These are phyloP conservation scores for Galerina sulciceps DNA, from an alignment of 768 basidiomycete genomes.

Conservation along the genomic window DNA sequence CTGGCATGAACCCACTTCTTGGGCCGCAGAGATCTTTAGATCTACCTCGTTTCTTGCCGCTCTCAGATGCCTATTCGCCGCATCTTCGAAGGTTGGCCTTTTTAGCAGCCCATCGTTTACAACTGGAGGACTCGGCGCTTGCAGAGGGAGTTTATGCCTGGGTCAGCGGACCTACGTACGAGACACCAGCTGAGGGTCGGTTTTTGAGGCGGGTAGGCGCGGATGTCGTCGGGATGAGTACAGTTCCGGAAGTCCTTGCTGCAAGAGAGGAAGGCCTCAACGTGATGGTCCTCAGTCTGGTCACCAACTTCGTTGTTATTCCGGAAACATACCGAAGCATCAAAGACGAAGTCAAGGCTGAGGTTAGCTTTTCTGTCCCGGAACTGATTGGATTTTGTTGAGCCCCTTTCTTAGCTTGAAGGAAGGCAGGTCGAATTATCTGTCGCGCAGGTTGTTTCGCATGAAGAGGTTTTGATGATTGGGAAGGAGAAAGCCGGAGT, in stretches of 20 bases:
- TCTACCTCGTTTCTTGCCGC: conserved; percentile 78
- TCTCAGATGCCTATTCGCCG: conserved; percentile 83
- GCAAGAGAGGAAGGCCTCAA: conserved; percentile 78
- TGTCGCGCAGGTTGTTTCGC: conserved; percentile 59
- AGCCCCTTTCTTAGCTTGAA: conserved; percentile 52
- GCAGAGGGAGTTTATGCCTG: conserved; percentile 88
- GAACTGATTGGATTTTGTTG: background rate
- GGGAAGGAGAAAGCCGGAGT: conserved; percentile 72
- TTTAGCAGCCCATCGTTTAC: conserved; percentile 67
- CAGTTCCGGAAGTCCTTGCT: conserved; percentile 86
- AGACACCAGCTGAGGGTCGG: conserved; percentile 85
- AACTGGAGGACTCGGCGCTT: conserved; percentile 55
- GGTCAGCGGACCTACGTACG: conserved; percentile 91
- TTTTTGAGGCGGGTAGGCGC: conserved; percentile 77
- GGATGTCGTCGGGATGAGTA: conserved; percentile 95
- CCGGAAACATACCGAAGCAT: conserved; percentile 69
- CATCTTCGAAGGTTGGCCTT: conserved; percentile 73
- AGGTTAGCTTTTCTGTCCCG: conserved; percentile 49
- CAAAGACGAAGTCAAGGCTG: conserved; percentile 75
- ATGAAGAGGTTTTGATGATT: conserved; percentile 75
- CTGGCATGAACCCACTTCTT: conserved; percentile 78
- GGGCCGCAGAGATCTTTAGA: conserved; percentile 66
- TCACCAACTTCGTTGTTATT: conserved; percentile 86
- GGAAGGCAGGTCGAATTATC: conserved; percentile 53
- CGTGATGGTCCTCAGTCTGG: conserved; percentile 80